A percentile compares a stretch with the other conserved stretches of the same genome.
Evolutionary conservation across 75 land plant genomes (phyloP).

Genomic region (Cunninghamia lanceolata): DNA sequence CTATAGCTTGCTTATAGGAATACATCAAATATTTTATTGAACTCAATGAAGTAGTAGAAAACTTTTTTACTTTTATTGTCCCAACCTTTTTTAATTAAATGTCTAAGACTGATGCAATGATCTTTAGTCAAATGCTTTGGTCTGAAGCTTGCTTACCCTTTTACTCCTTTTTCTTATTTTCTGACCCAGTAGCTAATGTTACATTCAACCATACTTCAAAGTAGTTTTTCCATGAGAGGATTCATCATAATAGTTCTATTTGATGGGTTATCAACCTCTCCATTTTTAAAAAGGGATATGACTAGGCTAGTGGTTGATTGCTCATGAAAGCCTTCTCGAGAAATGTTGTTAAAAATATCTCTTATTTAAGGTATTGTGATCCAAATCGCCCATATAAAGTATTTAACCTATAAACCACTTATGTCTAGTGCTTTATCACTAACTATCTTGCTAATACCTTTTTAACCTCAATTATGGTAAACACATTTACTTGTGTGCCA

Average conservation of each 20-base stretch:
- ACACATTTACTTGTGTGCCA: no score
- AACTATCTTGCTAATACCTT: not conserved
- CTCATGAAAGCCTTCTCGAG: not conserved
- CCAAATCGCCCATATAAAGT: not conserved
- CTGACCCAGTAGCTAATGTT: not conserved
- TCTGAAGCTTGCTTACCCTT: not conserved
- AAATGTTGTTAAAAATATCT: no score
- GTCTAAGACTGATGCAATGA: not conserved
- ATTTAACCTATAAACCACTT: not conserved
- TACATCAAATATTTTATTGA: not conserved
- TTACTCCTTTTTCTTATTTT: not conserved
- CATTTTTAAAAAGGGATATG: not conserved
- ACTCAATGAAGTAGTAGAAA: not conserved
- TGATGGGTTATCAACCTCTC: not conserved
- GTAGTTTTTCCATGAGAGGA: not conserved
- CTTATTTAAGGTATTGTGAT: not conserved
- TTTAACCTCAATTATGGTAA: not conserved
- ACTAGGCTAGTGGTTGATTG: not conserved
- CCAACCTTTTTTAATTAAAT: not conserved
- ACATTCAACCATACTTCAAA: not conserved
- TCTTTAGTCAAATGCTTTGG: not conserved
- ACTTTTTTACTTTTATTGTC: not conserved
- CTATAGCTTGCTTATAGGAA: not conserved
- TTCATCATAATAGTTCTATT: not conserved
- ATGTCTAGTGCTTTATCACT: not conserved